These are phyloP conservation scores for Podaxis pistillaris DNA, from an alignment of 768 basidiomycete species.

Conservation along the genomic window DNA sequence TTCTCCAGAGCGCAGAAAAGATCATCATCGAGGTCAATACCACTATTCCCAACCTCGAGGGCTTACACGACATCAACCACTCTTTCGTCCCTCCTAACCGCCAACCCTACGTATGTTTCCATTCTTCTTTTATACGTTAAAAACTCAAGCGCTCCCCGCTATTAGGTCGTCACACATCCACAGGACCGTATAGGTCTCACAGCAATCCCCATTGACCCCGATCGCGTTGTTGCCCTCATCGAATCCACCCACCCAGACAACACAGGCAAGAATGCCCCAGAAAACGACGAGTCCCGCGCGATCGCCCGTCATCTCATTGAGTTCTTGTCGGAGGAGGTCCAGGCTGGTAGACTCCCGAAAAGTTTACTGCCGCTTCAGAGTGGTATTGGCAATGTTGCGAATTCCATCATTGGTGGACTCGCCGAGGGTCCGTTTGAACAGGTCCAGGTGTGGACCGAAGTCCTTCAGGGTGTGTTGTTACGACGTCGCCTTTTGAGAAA, in stretches of 20 bases:
- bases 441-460: conserved; percentile 51
- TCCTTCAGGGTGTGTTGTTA: conserved; percentile 33
- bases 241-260: conserved; percentile 42
- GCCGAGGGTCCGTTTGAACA: conserved; percentile 47
- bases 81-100: conserved; percentile 41
- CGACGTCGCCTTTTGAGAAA: background rate
- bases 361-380: conserved; percentile 45
- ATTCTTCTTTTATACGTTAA: background rate
- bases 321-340: conserved; percentile 41
- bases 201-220: conserved; percentile 46
- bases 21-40: conserved; percentile 54
- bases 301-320: conserved; percentile 45
- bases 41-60: conserved; percentile 42
- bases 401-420: conserved; percentile 47
- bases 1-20: conserved; percentile 45
- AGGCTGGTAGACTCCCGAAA: conserved; percentile 38
- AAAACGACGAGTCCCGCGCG: conserved; percentile 40
- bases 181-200: conserved; percentile 44
- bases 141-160: background rate
- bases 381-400: conserved; percentile 49
- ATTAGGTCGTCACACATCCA: conserved; percentile 40
- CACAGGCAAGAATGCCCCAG: conserved; percentile 42
- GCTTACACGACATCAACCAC: conserved; percentile 48
- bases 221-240: conserved; percentile 44
- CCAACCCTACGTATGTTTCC: conserved; percentile 36